Evolutionary conservation across 495 filamentous ascomycete species (phyloP), one percentile per base, ranked within the genome.

Genomic region (Podospora pseudocomata): DNA sequence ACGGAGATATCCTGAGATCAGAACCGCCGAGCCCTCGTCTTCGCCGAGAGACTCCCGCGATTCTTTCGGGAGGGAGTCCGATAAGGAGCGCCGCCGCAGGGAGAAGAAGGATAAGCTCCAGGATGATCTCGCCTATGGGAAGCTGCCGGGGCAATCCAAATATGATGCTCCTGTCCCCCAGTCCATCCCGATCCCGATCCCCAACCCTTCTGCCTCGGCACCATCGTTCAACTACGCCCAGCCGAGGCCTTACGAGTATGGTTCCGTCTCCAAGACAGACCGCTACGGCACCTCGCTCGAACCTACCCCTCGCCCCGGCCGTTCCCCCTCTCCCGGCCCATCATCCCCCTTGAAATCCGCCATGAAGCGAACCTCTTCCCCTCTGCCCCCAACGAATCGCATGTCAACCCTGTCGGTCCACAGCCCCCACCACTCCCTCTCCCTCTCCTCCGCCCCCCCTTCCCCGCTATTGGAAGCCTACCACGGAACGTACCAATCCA

Each of bases 381-480:
- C 82, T 11, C 79, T 74, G 69, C 82, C 83, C 11, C 87, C 84
- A 15, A 81, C 79, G 63, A 75, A 62, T 49, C 85, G 74, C 73
- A 86, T 80, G 79, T 83, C 81, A 49, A 76, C 70, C 68, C 75
- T 85, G 23, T 74, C 75, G 23, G 80, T 85, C 55, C 74, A 77
- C 55, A 81, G 79, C 13, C 80, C 79, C 5, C 79, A 77, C 57
- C 80, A 75, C 64, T 76, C 79, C 3, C 30, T 83, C 44, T 82
- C 79, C 57, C 77, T 86, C 18, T 75, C 81, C 55, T 84, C 89
- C 7, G 86, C 90, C 11, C 91, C 92, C 2, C 86, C 89, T 9
- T 95, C 91, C 67, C 95, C 95, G 0, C 82, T 97, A 19, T 85
- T 97, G 15, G 95, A 97, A 78, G 90, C 95, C 1, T 99, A 99